phyloP scores from a whole-genome alignment of 208 protist species.

The Leptomonas seymouri region DNA sequence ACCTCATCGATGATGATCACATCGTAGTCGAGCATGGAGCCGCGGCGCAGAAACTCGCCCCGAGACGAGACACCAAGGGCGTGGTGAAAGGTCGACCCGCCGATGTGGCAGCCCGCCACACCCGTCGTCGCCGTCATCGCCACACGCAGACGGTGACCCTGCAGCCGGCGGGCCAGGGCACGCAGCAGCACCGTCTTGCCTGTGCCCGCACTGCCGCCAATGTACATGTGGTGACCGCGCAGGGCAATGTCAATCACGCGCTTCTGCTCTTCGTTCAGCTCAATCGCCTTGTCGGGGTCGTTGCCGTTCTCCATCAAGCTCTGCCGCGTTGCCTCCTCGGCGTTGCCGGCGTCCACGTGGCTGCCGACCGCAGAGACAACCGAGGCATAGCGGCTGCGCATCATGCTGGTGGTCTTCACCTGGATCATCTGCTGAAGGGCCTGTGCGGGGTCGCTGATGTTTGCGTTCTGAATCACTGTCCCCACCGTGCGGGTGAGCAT shows the following conservation, averaged over 20 bases:
- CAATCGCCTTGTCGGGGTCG: constrained; percentile 41
- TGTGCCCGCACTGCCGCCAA: constrained; percentile 89
- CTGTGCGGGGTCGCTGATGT: constrained; percentile 71
- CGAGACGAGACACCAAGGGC: constrained; percentile 74
- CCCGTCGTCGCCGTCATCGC: constrained; percentile 92
- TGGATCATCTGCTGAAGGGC: constrained; percentile 83
- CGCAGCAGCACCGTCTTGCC: constrained; percentile 90
- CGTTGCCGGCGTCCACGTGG: constrained; percentile 27
- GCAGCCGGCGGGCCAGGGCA: constrained; percentile 65
- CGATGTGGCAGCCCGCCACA: constrained; percentile 90
- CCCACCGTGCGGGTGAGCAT: constrained; percentile 62
- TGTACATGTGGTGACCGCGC: constrained; percentile 84
- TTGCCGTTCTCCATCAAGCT: constrained; percentile 32
- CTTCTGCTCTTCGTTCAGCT: constrained; percentile 88
- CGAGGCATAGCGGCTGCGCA: constrained; percentile 74
- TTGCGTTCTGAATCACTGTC: constrained; percentile 57
- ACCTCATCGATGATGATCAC: constrained; percentile 94
- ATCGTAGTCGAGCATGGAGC: constrained; percentile 79
- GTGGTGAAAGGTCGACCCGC: constrained; percentile 92
- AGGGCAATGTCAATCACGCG: constrained; percentile 83
- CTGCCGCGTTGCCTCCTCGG: constrained; percentile 7
- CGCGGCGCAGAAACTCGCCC: constrained; percentile 82
- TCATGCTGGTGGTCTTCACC: constrained; percentile 79
- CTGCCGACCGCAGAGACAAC: constrained; percentile 53
- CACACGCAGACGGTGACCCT: constrained; percentile 78